Conservation (phyloP, 805 yeast species). For the Candida sphagnicola region DNA sequence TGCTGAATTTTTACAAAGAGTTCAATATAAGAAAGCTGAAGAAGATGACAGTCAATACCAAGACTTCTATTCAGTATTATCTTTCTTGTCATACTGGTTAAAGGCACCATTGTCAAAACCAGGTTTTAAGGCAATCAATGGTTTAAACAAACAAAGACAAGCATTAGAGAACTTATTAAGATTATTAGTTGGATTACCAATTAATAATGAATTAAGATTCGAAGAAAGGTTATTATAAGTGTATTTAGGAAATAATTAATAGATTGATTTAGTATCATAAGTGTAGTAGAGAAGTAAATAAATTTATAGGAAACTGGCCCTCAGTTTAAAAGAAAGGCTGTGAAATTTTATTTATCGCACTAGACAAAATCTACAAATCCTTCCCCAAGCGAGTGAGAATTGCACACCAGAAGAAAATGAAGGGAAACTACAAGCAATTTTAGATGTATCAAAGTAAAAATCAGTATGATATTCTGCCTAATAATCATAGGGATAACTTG, state of each 20-base stretch:
- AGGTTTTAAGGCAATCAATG: slow-evolving; percentile 86
- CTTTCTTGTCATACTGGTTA: slow-evolving; percentile 90
- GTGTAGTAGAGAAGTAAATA: too few species aligned
- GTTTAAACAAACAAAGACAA: slow-evolving; percentile 90
- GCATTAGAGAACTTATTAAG: slow-evolving; percentile 90
- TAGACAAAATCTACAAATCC: too few species aligned
- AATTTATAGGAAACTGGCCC: too few species aligned
- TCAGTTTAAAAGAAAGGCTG: too few species aligned
- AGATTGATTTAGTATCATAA: slow-evolving; percentile 3
- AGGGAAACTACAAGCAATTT: too few species aligned
- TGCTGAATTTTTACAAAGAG: slow-evolving; percentile 87
- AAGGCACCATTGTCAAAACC: slow-evolving; percentile 94
- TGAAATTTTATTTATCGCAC: too few species aligned
- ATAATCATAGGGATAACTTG: too few species aligned
- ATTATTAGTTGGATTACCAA: slow-evolving; percentile 84
- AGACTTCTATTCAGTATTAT: slow-evolving; percentile 76
- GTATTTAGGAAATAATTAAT: not conserved
- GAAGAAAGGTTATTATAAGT: slow-evolving; percentile 69
- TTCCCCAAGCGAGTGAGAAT: too few species aligned
- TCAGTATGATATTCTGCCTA: too few species aligned
- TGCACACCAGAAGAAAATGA: too few species aligned
- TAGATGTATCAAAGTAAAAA: too few species aligned
- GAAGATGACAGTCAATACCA: slow-evolving; percentile 47
- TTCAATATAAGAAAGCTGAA: slow-evolving; percentile 62
- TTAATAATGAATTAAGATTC: slow-evolving; percentile 86